Evolutionary conservation across 768 basidiomycete species (phyloP).

Genomic region (Agrocybe praecox): DNA sequence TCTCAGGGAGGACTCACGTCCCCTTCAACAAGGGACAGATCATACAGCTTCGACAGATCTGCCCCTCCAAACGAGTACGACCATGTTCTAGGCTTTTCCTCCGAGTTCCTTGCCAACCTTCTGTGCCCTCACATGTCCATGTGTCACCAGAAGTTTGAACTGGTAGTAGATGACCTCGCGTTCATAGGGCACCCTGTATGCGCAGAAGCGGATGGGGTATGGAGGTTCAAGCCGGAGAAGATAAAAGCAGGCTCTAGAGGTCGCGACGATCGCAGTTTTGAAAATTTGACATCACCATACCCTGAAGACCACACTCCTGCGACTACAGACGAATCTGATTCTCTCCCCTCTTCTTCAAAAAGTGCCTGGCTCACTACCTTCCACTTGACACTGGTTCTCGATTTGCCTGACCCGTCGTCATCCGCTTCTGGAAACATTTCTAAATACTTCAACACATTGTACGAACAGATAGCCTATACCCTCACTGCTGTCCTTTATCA

Average conservation of each 20-base stretch:
- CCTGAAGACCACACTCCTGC: conserved; percentile 29
- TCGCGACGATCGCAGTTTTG: conserved; percentile 55
- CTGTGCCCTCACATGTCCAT: conserved; percentile 77
- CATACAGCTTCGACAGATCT: conserved; percentile 37
- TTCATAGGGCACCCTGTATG: conserved; percentile 97
- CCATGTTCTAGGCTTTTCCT: conserved; percentile 75
- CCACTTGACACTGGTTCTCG: conserved; percentile 85
- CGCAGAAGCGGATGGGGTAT: conserved; percentile 66
- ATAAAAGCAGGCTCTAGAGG: conserved; percentile 52
- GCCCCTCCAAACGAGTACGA: conserved; percentile 56
- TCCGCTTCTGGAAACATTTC: conserved; percentile 75
- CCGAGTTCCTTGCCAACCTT: conserved; percentile 79
- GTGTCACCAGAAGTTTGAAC: conserved; percentile 94
- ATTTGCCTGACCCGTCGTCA: conserved; percentile 89
- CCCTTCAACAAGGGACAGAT: conserved; percentile 43
- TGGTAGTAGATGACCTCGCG: conserved; percentile 87
- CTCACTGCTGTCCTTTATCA: conserved; percentile 91
- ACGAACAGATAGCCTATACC: conserved; percentile 87
- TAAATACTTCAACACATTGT: conserved; percentile 85
- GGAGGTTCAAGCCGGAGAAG: conserved; percentile 76
- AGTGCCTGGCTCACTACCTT: conserved; percentile 72
- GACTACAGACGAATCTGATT: conserved; percentile 29
- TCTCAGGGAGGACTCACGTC: conserved; percentile 54
- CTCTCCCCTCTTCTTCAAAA: conserved; percentile 34
- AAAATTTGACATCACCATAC: conserved; percentile 35